phyloP scores from a whole-genome alignment of 2,329 filamentous ascomycete genomes.

The Paracorniculantispora psalliotae region DNA sequence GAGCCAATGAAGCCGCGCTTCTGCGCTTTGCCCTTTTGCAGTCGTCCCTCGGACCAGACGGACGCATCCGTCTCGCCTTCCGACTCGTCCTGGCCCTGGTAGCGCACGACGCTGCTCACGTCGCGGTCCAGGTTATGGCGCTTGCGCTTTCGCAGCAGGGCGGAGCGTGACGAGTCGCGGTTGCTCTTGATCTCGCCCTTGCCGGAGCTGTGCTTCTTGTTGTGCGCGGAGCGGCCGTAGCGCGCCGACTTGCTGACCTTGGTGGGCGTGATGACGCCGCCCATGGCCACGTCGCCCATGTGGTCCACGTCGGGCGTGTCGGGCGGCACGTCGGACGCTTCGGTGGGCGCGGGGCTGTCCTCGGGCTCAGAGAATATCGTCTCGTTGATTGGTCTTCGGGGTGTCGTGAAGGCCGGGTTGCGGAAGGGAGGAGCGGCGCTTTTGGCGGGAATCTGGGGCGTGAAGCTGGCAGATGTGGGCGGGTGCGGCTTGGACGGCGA shows the following conservation, averaged over 20 bases:
- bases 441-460: slow-evolving; percentile 36
- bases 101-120: slow-evolving; percentile 45
- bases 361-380: slow-evolving; percentile 51
- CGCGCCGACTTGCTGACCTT: slow-evolving; percentile 43
- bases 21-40: slow-evolving; percentile 18
- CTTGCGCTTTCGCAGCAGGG: slow-evolving; percentile 51
- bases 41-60: slow-evolving; percentile 20
- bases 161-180: slow-evolving; percentile 32
- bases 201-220: slow-evolving; percentile 46
- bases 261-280: slow-evolving; percentile 40
- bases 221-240: slow-evolving; percentile 36
- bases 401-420: slow-evolving; percentile 61
- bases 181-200: slow-evolving; percentile 59
- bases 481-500: slow-evolving; percentile 37
- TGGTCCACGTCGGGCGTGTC: slow-evolving; percentile 50
- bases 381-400: slow-evolving; percentile 52
- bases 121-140: slow-evolving; percentile 48
- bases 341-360: slow-evolving; percentile 55
- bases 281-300: slow-evolving; percentile 36
- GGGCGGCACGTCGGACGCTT: slow-evolving; percentile 48
- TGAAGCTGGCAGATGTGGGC: slow-evolving; percentile 43
- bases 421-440: slow-evolving; percentile 50
- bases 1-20: slow-evolving; percentile 32
- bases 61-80: slow-evolving; percentile 47
- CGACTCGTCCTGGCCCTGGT: slow-evolving; percentile 39